These are phyloP conservation scores for Leccinum subgranulosum DNA, from an alignment of 768 basidiomycete species.

Conservation along the genomic window DNA sequence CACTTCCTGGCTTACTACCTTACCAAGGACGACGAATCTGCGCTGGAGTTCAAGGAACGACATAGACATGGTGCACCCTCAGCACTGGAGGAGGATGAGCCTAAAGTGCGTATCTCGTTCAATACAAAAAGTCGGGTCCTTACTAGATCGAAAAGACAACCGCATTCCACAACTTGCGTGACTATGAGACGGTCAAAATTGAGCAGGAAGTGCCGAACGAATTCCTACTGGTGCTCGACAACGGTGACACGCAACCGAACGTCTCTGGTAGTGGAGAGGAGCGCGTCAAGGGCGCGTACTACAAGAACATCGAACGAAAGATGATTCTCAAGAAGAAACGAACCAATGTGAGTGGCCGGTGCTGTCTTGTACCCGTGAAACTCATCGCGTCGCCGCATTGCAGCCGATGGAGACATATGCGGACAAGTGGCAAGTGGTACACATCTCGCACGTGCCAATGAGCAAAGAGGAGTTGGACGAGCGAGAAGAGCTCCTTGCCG, in stretches of 20 bases:
- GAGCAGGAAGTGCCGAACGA: slow-evolving; percentile 86
- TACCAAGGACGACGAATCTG: slow-evolving; percentile 70
- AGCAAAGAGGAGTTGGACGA: slow-evolving; percentile 73
- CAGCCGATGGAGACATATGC: slow-evolving; percentile 70
- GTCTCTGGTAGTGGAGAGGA: slow-evolving; percentile 37
- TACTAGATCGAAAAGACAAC: slow-evolving; percentile 45
- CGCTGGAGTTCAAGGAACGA: slow-evolving; percentile 59
- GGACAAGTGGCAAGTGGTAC: slow-evolving; percentile 82
- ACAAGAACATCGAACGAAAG: slow-evolving; percentile 86
- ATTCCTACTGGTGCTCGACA: slow-evolving; percentile 72
- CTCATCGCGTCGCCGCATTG: neutral
- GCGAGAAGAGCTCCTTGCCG: slow-evolving; percentile 72
- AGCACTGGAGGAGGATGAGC: slow-evolving; percentile 49
- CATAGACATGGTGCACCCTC: slow-evolving; percentile 43
- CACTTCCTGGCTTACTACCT: slow-evolving; percentile 87
- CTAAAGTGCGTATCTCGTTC: slow-evolving; percentile 42
- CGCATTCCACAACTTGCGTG: slow-evolving; percentile 72
- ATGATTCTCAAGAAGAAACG: slow-evolving; percentile 86
- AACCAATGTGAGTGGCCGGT: slow-evolving; percentile 55
- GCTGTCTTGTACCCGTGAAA: neutral
- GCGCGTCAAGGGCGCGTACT: slow-evolving; percentile 71
- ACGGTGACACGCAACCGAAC: slow-evolving; percentile 41
- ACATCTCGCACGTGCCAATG: slow-evolving; percentile 68
- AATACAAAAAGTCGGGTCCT: neutral
- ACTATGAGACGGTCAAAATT: slow-evolving; percentile 84